These are phyloP conservation scores for Isatis tinctoria DNA, from an alignment of 345 rosid genomes.

Conservation along the genomic window DNA sequence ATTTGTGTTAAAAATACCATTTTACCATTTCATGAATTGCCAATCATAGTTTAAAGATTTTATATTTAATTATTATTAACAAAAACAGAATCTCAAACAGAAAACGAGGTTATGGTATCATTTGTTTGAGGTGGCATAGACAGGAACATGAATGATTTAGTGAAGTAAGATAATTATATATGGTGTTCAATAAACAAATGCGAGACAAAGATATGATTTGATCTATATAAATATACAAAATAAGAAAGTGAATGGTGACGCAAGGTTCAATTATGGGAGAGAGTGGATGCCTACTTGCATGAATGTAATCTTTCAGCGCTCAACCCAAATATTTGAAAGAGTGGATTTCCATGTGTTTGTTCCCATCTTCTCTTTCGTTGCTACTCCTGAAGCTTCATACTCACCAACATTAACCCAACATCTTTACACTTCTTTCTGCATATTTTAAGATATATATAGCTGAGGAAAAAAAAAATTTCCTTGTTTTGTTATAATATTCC, in stretches of 20 bases:
- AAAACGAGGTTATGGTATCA: too few species aligned
- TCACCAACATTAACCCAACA: not conserved
- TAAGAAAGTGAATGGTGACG: conserved; percentile 27
- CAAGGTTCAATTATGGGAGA: conserved; percentile 22
- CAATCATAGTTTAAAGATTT: too few species aligned
- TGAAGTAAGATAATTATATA: conserved; percentile 5
- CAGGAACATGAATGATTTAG: too few species aligned
- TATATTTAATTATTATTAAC: too few species aligned
- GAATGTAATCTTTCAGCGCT: conserved; percentile 12
- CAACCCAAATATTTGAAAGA: conserved; percentile 10
- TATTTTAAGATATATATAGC: too few species aligned
- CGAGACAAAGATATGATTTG: conserved; percentile 22
- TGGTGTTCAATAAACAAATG: not conserved
- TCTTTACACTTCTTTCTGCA: not conserved
- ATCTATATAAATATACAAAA: conserved; percentile 6
- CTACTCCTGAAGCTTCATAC: conserved; percentile 1
- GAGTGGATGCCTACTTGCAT: conserved; percentile 26
- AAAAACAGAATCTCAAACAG: too few species aligned
- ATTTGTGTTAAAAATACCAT: too few species aligned
- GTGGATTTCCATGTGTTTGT: conserved; percentile 24
- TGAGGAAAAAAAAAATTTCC: too few species aligned
- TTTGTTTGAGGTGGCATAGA: too few species aligned
- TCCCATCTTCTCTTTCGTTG: conserved; percentile 16
- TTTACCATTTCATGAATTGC: too few species aligned
- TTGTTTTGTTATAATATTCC: not conserved